These are phyloP conservation scores for Chlamydomonas sp. DNA, from an alignment of 139 green algal species.

Conservation along the genomic window DNA sequence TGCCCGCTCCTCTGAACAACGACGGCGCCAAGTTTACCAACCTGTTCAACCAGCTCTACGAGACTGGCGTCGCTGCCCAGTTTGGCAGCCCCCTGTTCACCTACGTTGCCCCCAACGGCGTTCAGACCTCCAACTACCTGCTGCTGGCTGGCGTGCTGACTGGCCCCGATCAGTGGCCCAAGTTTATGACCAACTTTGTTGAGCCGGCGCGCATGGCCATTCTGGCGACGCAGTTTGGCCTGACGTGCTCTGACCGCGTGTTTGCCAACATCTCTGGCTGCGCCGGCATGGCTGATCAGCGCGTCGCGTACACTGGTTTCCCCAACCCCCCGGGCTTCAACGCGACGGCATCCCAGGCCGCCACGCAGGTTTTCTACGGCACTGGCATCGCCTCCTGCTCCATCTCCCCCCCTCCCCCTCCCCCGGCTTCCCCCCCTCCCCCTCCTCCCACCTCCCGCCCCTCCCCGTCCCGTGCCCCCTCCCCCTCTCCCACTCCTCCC, in stretches of 20 bases:
- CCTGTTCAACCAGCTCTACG: slow-evolving; percentile 12
- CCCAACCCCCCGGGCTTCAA: not conserved
- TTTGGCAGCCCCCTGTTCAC: no score
- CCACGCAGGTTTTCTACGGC: slow-evolving; percentile 6
- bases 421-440: not conserved
- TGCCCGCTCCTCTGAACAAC: not conserved
- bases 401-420: slow-evolving; percentile 5
- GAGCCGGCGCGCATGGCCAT: not conserved
- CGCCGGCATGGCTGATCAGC: not conserved
- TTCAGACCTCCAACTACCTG: no score
- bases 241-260: not conserved
- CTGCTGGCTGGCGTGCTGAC: no score
- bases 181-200: no score
- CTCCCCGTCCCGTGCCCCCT: not conserved
- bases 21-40: not conserved
- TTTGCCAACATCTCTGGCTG: slow-evolving; percentile 1
- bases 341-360: not conserved
- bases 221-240: slow-evolving; percentile 4
- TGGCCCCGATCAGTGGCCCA: no score
- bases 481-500: not conserved
- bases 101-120: no score
- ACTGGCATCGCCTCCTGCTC: not conserved
- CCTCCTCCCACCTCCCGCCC: not conserved
- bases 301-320: not conserved
- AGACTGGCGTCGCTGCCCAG: no score